Evolutionary conservation across 2,329 filamentous ascomycete genomes (phyloP).

Genomic region (Fusarium sp.): DNA sequence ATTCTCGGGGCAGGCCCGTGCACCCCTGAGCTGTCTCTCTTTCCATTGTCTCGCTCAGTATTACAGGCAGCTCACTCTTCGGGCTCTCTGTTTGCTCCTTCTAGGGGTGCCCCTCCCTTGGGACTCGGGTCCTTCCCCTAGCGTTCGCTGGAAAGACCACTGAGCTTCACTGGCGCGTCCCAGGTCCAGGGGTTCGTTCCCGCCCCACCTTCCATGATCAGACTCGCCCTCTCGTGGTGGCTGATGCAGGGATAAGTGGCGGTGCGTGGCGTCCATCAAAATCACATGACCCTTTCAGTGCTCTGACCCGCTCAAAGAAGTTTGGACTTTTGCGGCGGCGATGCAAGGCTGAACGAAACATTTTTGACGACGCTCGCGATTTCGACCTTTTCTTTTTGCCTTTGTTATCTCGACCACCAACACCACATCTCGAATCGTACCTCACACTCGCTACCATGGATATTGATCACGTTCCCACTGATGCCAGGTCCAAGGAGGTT

Average conservation of each 20-base stretch:
- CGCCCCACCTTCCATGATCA: slow-evolving; percentile 15
- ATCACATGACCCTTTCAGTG: slow-evolving; percentile 37
- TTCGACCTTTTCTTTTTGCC: slow-evolving; percentile 10
- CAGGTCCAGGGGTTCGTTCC: slow-evolving; percentile 18
- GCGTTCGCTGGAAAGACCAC: slow-evolving; percentile 21
- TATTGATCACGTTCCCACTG: slow-evolving; percentile 55
- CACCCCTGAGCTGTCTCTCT: slow-evolving; percentile 25
- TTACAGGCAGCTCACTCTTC: slow-evolving; percentile 3
- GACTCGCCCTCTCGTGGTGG: slow-evolving; percentile 2
- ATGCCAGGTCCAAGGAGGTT: slow-evolving; percentile 62
- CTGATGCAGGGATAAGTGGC: not conserved
- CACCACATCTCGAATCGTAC: slow-evolving; percentile 5
- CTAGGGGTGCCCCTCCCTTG: slow-evolving; percentile 25
- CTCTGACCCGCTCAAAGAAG: slow-evolving; percentile 31
- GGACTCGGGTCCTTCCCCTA: slow-evolving; percentile 36
- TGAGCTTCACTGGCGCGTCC: slow-evolving; percentile 2
- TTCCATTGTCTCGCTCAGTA: not conserved
- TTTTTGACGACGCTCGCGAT: slow-evolving; percentile 35
- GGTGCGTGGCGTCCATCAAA: not conserved
- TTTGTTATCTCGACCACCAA: slow-evolving; percentile 2
- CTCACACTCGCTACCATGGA: slow-evolving; percentile 45
- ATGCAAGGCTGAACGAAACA: slow-evolving; percentile 45
- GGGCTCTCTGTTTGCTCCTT: slow-evolving; percentile 10
- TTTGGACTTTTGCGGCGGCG: slow-evolving; percentile 36
- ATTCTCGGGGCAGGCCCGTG: slow-evolving; percentile 40